phyloP scores from a whole-genome alignment of 305 asterid genomes.

The Lippia alba region DNA sequence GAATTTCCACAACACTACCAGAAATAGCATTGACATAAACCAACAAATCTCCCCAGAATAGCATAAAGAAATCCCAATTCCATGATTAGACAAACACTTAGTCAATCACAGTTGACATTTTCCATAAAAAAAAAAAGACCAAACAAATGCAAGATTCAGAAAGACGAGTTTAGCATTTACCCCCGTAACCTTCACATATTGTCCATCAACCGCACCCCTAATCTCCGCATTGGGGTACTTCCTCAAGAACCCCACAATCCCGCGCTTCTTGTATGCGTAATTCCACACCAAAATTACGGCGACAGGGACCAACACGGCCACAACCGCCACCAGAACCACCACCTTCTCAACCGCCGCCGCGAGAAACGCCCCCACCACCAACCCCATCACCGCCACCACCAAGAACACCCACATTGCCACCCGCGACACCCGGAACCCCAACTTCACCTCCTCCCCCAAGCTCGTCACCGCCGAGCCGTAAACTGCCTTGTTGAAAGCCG shows the following conservation, averaged over 20 bases:
- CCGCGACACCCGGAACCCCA: constrained; percentile 61
- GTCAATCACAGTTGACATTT: not conserved
- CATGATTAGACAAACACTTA: not conserved
- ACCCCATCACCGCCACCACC: constrained; percentile 62
- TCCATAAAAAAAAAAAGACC: not conserved
- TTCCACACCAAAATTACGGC: constrained; percentile 51
- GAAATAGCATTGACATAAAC: not conserved
- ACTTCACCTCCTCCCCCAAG: constrained; percentile 43
- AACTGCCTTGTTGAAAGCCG: constrained; percentile 38
- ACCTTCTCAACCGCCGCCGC: constrained; percentile 61
- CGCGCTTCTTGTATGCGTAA: constrained; percentile 43
- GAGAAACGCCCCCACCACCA: constrained; percentile 64
- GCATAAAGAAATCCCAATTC: not conserved
- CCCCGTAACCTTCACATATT: constrained; percentile 80
- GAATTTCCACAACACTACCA: not conserved
- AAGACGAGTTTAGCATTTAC: constrained; percentile 57
- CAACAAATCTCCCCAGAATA: not conserved
- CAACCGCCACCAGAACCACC: constrained; percentile 51
- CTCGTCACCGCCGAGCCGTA: constrained; percentile 67
- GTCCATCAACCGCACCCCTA: constrained; percentile 65
- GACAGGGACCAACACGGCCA: constrained; percentile 41
- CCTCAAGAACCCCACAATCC: constrained; percentile 49
- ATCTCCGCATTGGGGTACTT: constrained; percentile 49
- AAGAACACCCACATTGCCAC: constrained; percentile 61
- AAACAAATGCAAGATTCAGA: not conserved